Base-by-base conservation (phyloP, 1,284 basidiomycete species). In the Ustilago curta region DNA sequence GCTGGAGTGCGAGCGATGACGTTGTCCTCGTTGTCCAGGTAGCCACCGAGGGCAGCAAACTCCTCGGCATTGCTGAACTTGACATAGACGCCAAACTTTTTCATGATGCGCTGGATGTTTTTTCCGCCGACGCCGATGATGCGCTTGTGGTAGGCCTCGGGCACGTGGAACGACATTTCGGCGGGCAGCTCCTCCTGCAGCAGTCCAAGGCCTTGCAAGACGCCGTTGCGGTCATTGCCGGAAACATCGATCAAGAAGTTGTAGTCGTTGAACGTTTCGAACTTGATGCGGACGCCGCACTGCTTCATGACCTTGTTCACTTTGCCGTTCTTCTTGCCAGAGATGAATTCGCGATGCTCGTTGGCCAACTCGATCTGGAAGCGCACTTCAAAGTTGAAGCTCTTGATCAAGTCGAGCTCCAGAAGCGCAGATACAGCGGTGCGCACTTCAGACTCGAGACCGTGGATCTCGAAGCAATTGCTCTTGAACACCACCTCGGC, bases 41-140 rank as follows among this genome's bases (percentile, higher is more conserved):
- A 97, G 16, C 95, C 95, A 35, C 95, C 96, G 63, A 97, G 88
- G 11, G 92, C 91, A 47, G 94, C 94, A 85, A 96, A 98, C 86
- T 99, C 97, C 79, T 98, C 95, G 7, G 95, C 94, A 85, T 98
- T 99, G 44, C 94, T 95, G 84, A 99, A 99, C 87, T 99, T 99
- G 87, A 99, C 97, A 86, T 98, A 99, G 27, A 98, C 96, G 32
- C 96, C 96, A 82, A 93, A 97, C 86, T 97, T 95, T 88, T 98
- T 98, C 96, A 99, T 99, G 86, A 99, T 99, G 68, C 94, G 90
- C 86, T 99, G 96, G 67, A 99, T 99, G 86, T 96, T 99, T 83
- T 95, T 93, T 32, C 96, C 96, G 45, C 95, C 96, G 27, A 98
- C 96, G 69, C 96, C 96, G 78, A 99, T 99, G 85, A 99, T 99